Percentiles rank a stretch among this genome's conserved stretches.
Evolutionary conservation across 805 yeast genomes (phyloP).

Genomic region (Barnettozyma vustinii): DNA sequence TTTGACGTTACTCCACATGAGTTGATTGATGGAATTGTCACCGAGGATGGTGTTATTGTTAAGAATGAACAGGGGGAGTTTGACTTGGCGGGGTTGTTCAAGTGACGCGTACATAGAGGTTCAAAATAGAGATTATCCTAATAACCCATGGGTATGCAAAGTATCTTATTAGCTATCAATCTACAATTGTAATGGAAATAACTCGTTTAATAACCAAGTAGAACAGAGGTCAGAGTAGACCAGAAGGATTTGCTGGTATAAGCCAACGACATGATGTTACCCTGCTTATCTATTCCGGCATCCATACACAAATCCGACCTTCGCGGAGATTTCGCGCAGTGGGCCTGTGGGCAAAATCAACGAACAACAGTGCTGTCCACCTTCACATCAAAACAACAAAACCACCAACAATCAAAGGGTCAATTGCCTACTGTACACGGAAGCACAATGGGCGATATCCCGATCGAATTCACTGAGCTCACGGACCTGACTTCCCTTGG

Average conservation of each 20-base stretch:
- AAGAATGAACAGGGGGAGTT: slow-evolving; percentile 50
- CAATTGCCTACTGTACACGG: not conserved
- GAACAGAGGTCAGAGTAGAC: too few species aligned
- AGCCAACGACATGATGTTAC: not conserved
- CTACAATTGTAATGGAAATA: too few species aligned
- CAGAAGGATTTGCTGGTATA: too few species aligned
- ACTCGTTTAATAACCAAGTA: too few species aligned
- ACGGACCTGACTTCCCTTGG: slow-evolving; percentile 84
- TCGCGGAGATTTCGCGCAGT: slow-evolving; percentile 2
- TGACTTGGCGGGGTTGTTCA: slow-evolving; percentile 29
- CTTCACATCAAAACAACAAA: not conserved
- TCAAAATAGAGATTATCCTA: too few species aligned
- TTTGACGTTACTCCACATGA: slow-evolving; percentile 88
- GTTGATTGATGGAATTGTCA: slow-evolving; percentile 82
- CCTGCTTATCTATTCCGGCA: not conserved
- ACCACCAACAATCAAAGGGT: not conserved
- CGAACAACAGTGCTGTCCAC: not conserved
- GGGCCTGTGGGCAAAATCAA: not conserved
- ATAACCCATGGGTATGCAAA: too few species aligned
- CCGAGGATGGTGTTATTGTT: slow-evolving; percentile 61
- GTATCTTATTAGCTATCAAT: too few species aligned
- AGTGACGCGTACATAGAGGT: not conserved
- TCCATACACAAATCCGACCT: not conserved
- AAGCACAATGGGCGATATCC: slow-evolving; percentile 57
- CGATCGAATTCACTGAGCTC: slow-evolving; percentile 95